Percentiles rank a stretch among this genome's conserved stretches.
These are phyloP conservation scores for Obelidium mucronatum DNA, from an alignment of 192 early-diverging fungal species.

Conservation along the genomic window DNA sequence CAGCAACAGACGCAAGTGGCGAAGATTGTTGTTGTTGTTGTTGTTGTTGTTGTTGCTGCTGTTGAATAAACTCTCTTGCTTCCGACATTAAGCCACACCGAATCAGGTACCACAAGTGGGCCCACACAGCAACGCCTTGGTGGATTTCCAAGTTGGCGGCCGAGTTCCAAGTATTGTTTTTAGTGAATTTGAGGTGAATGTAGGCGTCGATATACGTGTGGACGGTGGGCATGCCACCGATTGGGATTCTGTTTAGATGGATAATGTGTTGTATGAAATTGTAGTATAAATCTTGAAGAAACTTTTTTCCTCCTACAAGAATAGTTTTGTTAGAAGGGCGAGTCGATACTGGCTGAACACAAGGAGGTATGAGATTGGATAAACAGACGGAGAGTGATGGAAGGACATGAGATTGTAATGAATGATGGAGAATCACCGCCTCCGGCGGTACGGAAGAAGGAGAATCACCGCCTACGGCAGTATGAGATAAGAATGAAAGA, in stretches of 20 bases:
- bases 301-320: constrained; percentile 33
- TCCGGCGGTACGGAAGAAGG: no score
- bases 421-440: no score
- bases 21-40: no score
- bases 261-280: constrained; percentile 36
- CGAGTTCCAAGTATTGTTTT: constrained; percentile 55
- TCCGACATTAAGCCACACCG: constrained; percentile 76
- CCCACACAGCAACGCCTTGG: constrained; percentile 78
- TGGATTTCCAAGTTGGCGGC: constrained; percentile 40
- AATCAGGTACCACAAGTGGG: constrained; percentile 82
- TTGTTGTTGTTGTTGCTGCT: constrained; percentile 50
- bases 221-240: constrained; percentile 86
- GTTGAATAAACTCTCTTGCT: constrained; percentile 70
- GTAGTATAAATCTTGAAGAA: constrained; percentile 47
- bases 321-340: no score
- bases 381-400: background rate
- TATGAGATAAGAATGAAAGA: no score
- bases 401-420: no score
- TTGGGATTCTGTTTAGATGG: constrained; percentile 43
- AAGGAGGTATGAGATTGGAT: background rate
- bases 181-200: constrained; percentile 72
- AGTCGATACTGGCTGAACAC: no score
- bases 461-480: no score
- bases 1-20: constrained; percentile 4
- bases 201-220: constrained; percentile 73